These are phyloP conservation scores for Passalora sequoiae DNA, from an alignment of 2,329 filamentous ascomycete species.

Conservation along the genomic window DNA sequence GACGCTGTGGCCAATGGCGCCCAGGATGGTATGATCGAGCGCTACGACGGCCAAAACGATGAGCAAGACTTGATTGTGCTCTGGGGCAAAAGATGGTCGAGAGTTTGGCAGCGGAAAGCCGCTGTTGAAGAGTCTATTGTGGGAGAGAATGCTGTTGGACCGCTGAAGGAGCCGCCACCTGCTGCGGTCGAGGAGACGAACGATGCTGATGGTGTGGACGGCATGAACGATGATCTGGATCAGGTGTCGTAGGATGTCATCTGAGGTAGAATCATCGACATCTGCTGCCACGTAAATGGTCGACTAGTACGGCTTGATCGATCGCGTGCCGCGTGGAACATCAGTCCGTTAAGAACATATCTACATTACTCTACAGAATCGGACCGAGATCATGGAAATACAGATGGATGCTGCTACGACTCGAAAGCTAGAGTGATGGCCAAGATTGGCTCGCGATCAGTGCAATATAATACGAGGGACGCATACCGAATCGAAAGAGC, in stretches of 20 bases:
- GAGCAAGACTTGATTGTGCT: conserved; percentile 62
- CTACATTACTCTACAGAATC: too few relatives aligned
- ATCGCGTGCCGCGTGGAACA: too few relatives aligned
- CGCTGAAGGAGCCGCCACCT: conserved; percentile 35
- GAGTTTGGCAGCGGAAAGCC: conserved; percentile 74
- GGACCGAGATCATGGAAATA: too few relatives aligned
- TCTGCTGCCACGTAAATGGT: too few relatives aligned
- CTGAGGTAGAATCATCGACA: too few relatives aligned
- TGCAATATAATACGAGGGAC: too few relatives aligned
- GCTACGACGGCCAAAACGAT: conserved; percentile 52
- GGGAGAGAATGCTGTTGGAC: conserved; percentile 50
- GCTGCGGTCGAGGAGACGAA: conserved; percentile 14
- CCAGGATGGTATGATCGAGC: conserved; percentile 71
- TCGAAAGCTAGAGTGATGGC: too few relatives aligned
- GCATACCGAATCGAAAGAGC: too few relatives aligned
- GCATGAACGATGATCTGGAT: conserved; percentile 27
- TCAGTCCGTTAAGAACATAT: too few relatives aligned
- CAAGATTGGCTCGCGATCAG: too few relatives aligned
- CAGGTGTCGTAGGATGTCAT: conserved; percentile 26
- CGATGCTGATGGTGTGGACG: background rate
- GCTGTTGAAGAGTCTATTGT: conserved; percentile 78
- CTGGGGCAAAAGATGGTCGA: conserved; percentile 83
- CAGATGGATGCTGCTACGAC: too few relatives aligned
- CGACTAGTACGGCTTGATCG: too few relatives aligned
- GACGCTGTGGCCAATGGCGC: conserved; percentile 65